Evolutionary conservation across 768 basidiomycete genomes (phyloP), one percentile per base, ranked within the genome.

Genomic region (Mrakia hoshinonis): DNA sequence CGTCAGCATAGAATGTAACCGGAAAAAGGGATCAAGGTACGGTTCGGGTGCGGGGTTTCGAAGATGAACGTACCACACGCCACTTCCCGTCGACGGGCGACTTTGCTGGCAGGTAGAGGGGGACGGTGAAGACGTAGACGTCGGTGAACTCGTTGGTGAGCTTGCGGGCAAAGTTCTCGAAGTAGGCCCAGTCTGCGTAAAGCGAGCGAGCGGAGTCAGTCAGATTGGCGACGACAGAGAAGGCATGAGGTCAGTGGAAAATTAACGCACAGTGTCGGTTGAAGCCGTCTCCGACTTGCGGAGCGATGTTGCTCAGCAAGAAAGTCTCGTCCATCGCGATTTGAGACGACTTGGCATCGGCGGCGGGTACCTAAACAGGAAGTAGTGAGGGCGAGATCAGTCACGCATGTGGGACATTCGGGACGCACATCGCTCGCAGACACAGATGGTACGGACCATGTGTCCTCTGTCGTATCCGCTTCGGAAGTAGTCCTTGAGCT

Each of bases 291-390:
- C 96, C 96, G 31, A 99, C 92, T 83, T 99, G 96, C 52, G 96
- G 96, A 5, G 96, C 95, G 66, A 99, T 96, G 77, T 99, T 99
- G 0, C 91, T 88, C 55, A 99, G 81, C 46, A 91, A 81, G 79
- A 99, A 99, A 0, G 95, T 99, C 81, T 99, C 93, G 78, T 97
- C 80, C 95, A 97, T 98, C 12, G 95, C 95, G 68, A 85, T 84
- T 84, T 93, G 92, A 20, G 90, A 92, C 39, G 82, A 80, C 78
- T 94, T 98, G 10, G 92, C 94, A 80, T 99, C 96, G 38, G 95
- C 95, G 24, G 95, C 95, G 43, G 94, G 93, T 0, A 95, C 92
- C 92, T 91, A 91, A 66, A 52, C 46, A 12, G n/a, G 34, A 31
- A 11, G 2, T 13, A 39, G 52, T 22, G 26, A 38, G 5, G 20